Evolutionary conservation across 2,329 filamentous ascomycete genomes (phyloP), one percentile per base, ranked within the genome.

Genomic region (Neurospora crassa): DNA sequence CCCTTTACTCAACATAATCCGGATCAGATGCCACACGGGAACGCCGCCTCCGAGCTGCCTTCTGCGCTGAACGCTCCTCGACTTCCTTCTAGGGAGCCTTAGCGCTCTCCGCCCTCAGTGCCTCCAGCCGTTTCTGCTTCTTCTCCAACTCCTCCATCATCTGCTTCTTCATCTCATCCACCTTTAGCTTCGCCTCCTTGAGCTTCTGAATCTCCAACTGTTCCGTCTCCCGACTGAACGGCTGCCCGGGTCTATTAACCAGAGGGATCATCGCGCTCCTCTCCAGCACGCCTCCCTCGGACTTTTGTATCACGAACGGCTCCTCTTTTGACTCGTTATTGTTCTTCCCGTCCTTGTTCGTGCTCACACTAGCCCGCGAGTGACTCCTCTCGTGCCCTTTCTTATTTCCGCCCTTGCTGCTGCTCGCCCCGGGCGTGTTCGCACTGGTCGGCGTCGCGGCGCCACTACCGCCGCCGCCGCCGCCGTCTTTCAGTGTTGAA

Each of bases 181-280:
- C 87, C 77, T 89, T 87, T 71, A 85, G 84, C 78, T 89, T 83
- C 71, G 92, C 91, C 72, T 90, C 90, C 74, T 84, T 84, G 67
- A 91, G 81, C 77, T 85, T 86, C 78, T 87, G 86, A 43, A 90
- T 81, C 80, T 91, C 89, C 7, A 87, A 81, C 74, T 86, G 84
- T 82, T 92, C 92, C 68, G 89, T 90, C 82, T 91, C 89, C 72
- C 85, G 85, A 80, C 90, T 92, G 78, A 92, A 94, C n/a, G 89
- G 90, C 78, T 90, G 90, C 42, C 86, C 90, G 2, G 89, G 88
- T 10, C 88, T 85, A 77, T 88, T 91, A 68, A 83, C 85, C 71
- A 89, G 84, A 5, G 93, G 93, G 73, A 96, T 89, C 83, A 93
- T 89, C 71, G 92, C 92, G 68, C 90, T 92, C 72, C 90, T 87